These are phyloP conservation scores for Carallia brachiata DNA, from an alignment of 345 rosid genomes.

Conservation along the genomic window DNA sequence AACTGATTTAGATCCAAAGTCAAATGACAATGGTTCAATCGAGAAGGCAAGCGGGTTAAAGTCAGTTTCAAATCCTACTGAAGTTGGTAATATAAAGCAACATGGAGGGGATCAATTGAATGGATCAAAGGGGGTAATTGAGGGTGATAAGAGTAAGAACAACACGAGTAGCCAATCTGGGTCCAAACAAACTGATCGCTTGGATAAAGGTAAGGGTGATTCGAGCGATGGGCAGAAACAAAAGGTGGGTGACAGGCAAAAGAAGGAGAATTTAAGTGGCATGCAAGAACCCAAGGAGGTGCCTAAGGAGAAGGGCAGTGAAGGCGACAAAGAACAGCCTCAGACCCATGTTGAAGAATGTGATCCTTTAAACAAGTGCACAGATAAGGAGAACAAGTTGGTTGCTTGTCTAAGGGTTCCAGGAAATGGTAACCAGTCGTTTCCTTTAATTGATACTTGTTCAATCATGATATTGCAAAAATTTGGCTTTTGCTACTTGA, in stretches of 20 bases:
- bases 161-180: background rate
- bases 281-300: slow-evolving; percentile 12
- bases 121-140: slow-evolving; percentile 4
- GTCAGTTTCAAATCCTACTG: slow-evolving; percentile 20
- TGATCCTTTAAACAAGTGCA: slow-evolving; percentile 64
- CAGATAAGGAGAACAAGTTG: slow-evolving; percentile 43
- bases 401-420: slow-evolving; percentile 83
- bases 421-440: slow-evolving; percentile 54
- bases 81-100: slow-evolving; percentile 12
- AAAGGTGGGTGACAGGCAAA: slow-evolving; percentile 13
- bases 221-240: slow-evolving; percentile 12
- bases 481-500: background rate
- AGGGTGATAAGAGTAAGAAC: background rate
- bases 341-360: slow-evolving; percentile 49
- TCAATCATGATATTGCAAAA: background rate
- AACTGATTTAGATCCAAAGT: slow-evolving; percentile 22
- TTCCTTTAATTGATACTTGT: slow-evolving; percentile 1
- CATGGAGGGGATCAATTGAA: slow-evolving; percentile 8
- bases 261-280: slow-evolving; percentile 11
- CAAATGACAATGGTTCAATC: slow-evolving; percentile 17
- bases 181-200: slow-evolving; percentile 9
- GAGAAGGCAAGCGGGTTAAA: slow-evolving; percentile 17
- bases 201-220: slow-evolving; percentile 3
- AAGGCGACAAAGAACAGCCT: slow-evolving; percentile 24
- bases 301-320: slow-evolving; percentile 15